These are phyloP conservation scores for Haplosporangium gracile DNA, from an alignment of 192 early-diverging fungal species.

Conservation along the genomic window DNA sequence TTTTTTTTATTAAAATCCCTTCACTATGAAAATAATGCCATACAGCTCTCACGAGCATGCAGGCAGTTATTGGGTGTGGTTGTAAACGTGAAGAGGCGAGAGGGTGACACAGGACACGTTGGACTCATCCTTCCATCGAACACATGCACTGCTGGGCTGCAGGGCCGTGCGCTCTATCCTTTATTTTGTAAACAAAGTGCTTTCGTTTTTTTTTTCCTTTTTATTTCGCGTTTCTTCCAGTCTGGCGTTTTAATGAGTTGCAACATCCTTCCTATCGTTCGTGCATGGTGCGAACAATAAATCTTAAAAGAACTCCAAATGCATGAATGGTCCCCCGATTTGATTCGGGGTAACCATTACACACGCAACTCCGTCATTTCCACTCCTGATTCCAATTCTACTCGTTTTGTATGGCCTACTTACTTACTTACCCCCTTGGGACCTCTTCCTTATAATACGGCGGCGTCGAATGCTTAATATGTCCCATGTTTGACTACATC, in stretches of 20 bases:
- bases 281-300: neutral
- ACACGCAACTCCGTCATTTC: no score
- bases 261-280: neutral
- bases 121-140: neutral
- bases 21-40: neutral
- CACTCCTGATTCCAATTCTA: neutral
- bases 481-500: no score
- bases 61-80: no score
- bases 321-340: neutral
- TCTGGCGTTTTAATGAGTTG: neutral
- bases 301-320: neutral
- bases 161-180: neutral
- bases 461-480: no score
- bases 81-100: no score
- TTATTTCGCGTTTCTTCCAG: neutral
- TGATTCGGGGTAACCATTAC: neutral
- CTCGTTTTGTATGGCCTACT: neutral
- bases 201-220: neutral
- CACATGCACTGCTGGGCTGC: neutral
- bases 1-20: neutral
- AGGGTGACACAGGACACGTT: neutral
- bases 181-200: no score
- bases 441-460: no score
- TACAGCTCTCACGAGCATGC: no score
- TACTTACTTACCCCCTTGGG: neutral